Evolutionary conservation across 1,284 basidiomycete species (phyloP), one percentile per base, ranked within the genome.

Genomic region (Ustilago trichophora): DNA sequence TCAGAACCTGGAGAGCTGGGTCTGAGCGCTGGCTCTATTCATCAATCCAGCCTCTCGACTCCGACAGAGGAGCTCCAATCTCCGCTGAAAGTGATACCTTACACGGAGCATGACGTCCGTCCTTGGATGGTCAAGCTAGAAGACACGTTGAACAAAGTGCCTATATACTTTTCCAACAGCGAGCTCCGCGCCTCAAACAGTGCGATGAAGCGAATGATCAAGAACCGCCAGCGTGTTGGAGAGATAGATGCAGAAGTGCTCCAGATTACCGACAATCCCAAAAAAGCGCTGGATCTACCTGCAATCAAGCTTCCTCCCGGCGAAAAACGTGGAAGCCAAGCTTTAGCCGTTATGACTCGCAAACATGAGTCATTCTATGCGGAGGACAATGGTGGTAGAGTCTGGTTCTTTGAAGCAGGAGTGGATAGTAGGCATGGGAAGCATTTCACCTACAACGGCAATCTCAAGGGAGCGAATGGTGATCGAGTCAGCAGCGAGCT

Each of bases 151-250:
- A 15, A 4, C 10, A 38, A 38, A 11, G 24, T 9, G 15, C 15
- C 6, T 18, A n/a, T n/a, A n/a, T n/a, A n/a, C n/a, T n/a, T n/a
- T n/a, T n/a, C 27, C 13, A 13, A 7, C 27, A 29, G 27, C 8
- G 13, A 41, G 25, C 43, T 3, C 22, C 6, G 26, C 18, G 21
- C 1, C 2, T 47, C 51, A 9, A 27, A 43, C 26, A 22, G 7
- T 11, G 33, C 45, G 13, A 55, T 55, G 52, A 26, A 18, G 6
- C 16, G 16, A 22, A 18, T 48, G 45, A 27, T 55, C 26, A 21
- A 32, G 15, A 22, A 29, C 7, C 52, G 44, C 16, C 38, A 38
- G 6, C 8, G 2, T 24, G 4, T 18, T 9, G 24, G 3, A 1
- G 13, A 33, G 0, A 7, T 37, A 18, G 31, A 41, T 25, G 3